Evolutionary conservation across 2,329 filamentous ascomycete species (phyloP), one percentile per base, ranked within the genome.

Genomic region (Coniochaeta hoffmannii): DNA sequence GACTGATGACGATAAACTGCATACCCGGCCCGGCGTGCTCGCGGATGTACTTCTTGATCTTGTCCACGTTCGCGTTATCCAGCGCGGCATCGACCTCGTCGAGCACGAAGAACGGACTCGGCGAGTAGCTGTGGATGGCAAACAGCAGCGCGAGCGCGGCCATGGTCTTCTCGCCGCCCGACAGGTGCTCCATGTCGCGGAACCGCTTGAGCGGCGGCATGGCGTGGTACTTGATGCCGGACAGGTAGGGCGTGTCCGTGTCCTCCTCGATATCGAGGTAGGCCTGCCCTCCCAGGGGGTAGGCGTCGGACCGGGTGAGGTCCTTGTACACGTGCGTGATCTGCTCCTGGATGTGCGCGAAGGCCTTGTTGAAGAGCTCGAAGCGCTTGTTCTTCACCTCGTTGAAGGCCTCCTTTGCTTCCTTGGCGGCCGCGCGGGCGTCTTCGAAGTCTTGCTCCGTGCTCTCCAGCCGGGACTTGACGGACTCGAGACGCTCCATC

Each of bases 191-290:
- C 94, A 99, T 99, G 70, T 99, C 95, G 64, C 94, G 84, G 82
- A 99, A 99, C 49, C 94, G 90, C 76, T 99, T 99, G 59, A 97
- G 83, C 1, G 94, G 94, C 19, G 94, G 94, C 92, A 97, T 99
- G 59, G 94, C 95, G 69, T 97, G 92, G 73, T 99, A 99, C 68
- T 96, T 97, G 73, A 99, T 91, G 31, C 94, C 94, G 38, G 89
- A 90, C 4, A 97, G 82, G 70, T 97, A 99, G 0, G 94, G 94
- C 66, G 96, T 93, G 60, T 96, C 91, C n/a, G 87, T 89, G 69
- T 99, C 93, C 68, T 96, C 92, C 69, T 87, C 84, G 57, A 95
- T 92, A 66, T 97, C 92, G 50, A 99, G 85, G 67, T 96, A 96
- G 1, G 84, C 83, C 69, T 86, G 82, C 9, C 94, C 94, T 63